Evolutionary conservation across 345 rosid genomes (phyloP).

Genomic region (Rhodamnia argentea): DNA sequence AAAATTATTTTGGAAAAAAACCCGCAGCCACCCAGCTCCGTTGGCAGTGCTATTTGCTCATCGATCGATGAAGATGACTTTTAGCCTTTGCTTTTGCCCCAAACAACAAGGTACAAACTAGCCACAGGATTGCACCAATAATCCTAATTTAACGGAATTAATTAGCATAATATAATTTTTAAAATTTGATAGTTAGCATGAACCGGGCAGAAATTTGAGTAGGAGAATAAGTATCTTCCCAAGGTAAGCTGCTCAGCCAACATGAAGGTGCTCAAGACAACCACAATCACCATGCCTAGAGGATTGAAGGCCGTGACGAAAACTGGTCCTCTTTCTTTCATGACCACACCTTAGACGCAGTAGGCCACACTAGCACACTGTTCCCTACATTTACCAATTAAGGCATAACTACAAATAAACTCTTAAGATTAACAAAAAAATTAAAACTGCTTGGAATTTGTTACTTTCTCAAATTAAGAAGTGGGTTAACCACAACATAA

Average conservation of each 20-base stretch:
- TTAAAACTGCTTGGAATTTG: too few species aligned
- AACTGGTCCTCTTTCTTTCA: conserved; percentile 4
- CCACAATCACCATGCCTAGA: conserved; percentile 6
- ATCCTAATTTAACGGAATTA: conserved; percentile 30
- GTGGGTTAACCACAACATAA: too few species aligned
- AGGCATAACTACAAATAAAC: too few species aligned
- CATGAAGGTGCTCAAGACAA: conserved; percentile 1
- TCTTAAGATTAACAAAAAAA: too few species aligned
- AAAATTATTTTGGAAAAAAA: too few species aligned
- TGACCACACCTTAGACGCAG: conserved; percentile 3
- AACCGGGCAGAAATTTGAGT: neutral
- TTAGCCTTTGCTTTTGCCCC: conserved; percentile 78
- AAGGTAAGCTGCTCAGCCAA: conserved; percentile 1
- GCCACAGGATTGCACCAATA: conserved; percentile 55
- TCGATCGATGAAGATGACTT: neutral
- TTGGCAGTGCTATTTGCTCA: conserved; percentile 17
- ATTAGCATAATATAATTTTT: neutral
- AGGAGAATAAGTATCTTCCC: neutral
- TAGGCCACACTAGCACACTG: conserved; percentile 5
- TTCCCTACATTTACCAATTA: neutral
- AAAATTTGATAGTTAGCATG: neutral
- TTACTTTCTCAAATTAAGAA: too few species aligned
- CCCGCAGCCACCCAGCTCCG: too few species aligned
- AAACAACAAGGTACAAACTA: conserved; percentile 69
- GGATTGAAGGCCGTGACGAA: conserved; percentile 9